phyloP scores from a whole-genome alignment of 306 rosid genomes.

The Castanospermum australe region DNA sequence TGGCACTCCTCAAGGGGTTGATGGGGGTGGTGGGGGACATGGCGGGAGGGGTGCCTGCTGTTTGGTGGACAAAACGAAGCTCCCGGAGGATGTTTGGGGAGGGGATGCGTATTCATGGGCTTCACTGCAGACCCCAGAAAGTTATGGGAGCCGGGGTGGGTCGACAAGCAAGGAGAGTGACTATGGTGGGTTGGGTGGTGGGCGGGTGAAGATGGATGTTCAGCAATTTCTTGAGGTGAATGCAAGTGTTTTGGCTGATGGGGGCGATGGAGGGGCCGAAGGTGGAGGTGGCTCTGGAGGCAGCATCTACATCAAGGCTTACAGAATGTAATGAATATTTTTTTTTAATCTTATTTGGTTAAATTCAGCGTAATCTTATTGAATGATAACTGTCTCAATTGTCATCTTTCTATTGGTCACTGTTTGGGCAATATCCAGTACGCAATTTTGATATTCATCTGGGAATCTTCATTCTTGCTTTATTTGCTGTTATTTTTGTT shows the following conservation, averaged over 20 bases:
- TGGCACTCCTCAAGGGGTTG: slow-evolving; percentile 86
- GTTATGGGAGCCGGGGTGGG: slow-evolving; percentile 86
- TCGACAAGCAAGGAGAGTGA: slow-evolving; percentile 78
- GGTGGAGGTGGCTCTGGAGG: slow-evolving; percentile 99
- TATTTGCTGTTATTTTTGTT: neutral
- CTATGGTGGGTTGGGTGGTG: slow-evolving; percentile 93
- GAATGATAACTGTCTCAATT: neutral
- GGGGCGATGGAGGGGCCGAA: slow-evolving; percentile 74
- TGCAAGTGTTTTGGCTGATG: slow-evolving; percentile 80
- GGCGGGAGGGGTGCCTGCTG: slow-evolving; percentile 99
- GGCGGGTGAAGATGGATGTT: slow-evolving; percentile 56
- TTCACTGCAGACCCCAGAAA: slow-evolving; percentile 67
- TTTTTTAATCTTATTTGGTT: slow-evolving; percentile 11
- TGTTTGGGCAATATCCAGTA: neutral
- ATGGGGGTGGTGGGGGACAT: slow-evolving; percentile 92
- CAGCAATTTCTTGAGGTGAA: slow-evolving; percentile 63
- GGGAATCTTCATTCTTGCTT: slow-evolving; percentile 3
- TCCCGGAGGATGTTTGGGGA: slow-evolving; percentile 98
- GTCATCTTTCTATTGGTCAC: slow-evolving; percentile 1
- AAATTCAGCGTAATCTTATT: neutral
- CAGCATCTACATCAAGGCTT: slow-evolving; percentile 85
- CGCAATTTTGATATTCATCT: neutral
- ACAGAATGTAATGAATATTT: slow-evolving; percentile 62
- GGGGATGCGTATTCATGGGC: slow-evolving; percentile 98
- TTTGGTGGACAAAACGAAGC: slow-evolving; percentile 68